Base-by-base conservation (phyloP, 2,329 filamentous ascomycete genomes). In the Venturia pyrina region DNA sequence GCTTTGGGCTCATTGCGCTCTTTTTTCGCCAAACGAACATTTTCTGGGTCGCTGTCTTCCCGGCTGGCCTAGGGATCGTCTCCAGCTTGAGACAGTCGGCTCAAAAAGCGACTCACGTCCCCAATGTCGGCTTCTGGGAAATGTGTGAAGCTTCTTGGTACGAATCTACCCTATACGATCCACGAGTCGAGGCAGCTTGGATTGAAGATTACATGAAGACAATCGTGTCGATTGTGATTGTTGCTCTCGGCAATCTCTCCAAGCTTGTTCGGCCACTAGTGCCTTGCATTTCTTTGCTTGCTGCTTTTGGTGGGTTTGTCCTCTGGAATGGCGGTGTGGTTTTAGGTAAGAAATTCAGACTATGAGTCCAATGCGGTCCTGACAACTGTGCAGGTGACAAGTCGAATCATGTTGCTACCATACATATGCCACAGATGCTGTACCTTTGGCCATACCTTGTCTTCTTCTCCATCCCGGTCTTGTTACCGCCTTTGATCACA, bases 11-110 rank as follows among this genome's bases (percentile, higher is more conserved):
- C 0, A 68, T 84, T 1, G 82, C 91, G 0, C 80, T 99, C 24
- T 78, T 84, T 2, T 95, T 96, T 80, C 83, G 95, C 32, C 95
- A 99, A 76, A 99, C 95, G 0, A 99, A 99, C 72, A 89, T 98
- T 66, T 96, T 99, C 74, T 99, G 95, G 95, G 87, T 93, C 0
- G 88, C 90, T 0, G 80, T 93, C 0, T 91, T 90, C 71, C 85
- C 91, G 71, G 89, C 89, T 24, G 87, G 83, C 2, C 70, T 77
- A 3, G 69, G 72, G n/a, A 70, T 74, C 8, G 65, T 76, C 7
- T 59, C 53, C 15, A 37, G 15, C 15, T 32, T 59, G 13, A 32
- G 19, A 68, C 74, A 34, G 67, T 69, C 7, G 67, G 77, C 46
- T 73, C 72, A 64, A 65, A 66, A 24, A 68, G 68, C 5, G 66